phyloP scores from a whole-genome alignment of 2,329 filamentous ascomycete species.

The Claviceps fusiformis region DNA sequence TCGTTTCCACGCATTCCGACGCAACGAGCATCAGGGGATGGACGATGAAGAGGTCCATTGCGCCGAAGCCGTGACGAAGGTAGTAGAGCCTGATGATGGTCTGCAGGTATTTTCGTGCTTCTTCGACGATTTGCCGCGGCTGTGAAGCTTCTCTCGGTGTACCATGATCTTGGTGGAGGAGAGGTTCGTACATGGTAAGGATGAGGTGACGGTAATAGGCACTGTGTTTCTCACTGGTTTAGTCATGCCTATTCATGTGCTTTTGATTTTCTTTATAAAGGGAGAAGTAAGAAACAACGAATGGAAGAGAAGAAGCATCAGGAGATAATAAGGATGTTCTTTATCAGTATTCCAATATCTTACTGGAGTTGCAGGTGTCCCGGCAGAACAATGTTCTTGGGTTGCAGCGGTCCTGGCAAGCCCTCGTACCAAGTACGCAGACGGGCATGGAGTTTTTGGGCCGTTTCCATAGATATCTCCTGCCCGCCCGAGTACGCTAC shows the following conservation, averaged over 20 bases:
- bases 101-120: slow-evolving; percentile 10
- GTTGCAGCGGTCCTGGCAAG: slow-evolving; percentile 14
- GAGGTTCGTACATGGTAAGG: slow-evolving; percentile 15
- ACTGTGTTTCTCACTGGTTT: slow-evolving; percentile 4
- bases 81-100: slow-evolving; percentile 18
- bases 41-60: slow-evolving; percentile 17
- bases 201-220: slow-evolving; percentile 15
- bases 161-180: slow-evolving; percentile 6
- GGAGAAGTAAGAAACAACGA: too few relatives aligned
- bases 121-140: slow-evolving; percentile 10
- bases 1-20: slow-evolving; percentile 13
- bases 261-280: background rate
- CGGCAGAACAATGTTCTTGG: slow-evolving; percentile 19
- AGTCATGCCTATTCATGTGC: background rate
- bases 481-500: slow-evolving; percentile 8
- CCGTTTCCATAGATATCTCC: slow-evolving; percentile 9
- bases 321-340: background rate
- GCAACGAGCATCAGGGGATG: slow-evolving; percentile 16
- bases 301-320: background rate
- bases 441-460: slow-evolving; percentile 9
- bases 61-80: slow-evolving; percentile 19
- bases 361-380: slow-evolving; percentile 24
- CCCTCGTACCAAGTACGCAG: slow-evolving; percentile 16
- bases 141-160: background rate
- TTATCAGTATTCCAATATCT: slow-evolving; percentile 5